phyloP scores from a whole-genome alignment of 139 green algal genomes.

The Bryopsis sp. region DNA sequence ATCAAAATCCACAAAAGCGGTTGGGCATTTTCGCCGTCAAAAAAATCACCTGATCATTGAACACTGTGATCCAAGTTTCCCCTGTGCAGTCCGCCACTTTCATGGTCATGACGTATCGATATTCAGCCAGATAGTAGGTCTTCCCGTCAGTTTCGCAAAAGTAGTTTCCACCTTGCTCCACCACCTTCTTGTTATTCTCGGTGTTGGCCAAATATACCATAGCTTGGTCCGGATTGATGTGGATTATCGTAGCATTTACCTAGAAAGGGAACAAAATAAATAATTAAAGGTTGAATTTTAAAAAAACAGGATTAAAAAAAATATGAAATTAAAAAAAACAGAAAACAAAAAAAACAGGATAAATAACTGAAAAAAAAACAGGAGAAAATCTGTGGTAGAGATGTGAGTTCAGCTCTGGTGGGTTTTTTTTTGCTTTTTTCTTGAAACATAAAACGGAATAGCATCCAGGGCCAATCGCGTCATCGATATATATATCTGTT shows the following conservation, averaged over 20 bases:
- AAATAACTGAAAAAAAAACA: not conserved
- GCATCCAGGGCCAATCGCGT: too few relatives aligned
- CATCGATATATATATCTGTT: too few relatives aligned
- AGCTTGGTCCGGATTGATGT: conserved; percentile 51
- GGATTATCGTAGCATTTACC: conserved; percentile 27
- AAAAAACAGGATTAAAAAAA: not conserved
- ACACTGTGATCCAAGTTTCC: conserved; percentile 41
- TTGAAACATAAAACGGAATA: too few relatives aligned
- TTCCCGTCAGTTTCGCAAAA: conserved; percentile 55
- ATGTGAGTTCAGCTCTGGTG: too few relatives aligned
- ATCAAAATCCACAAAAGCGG: too few relatives aligned
- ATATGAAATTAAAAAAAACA: too few relatives aligned
- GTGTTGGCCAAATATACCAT: conserved; percentile 79
- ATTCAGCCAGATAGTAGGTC: conserved; percentile 27
- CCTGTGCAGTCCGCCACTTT: conserved; percentile 39
- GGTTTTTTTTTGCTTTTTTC: too few relatives aligned
- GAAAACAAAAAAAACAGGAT: too few relatives aligned
- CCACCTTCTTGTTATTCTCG: conserved; percentile 77
- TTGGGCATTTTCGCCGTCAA: too few relatives aligned
- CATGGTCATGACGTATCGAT: conserved; percentile 57
- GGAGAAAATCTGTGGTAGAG: not conserved
- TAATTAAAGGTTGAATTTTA: not conserved
- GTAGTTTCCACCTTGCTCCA: conserved; percentile 45
- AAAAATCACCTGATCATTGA: conserved; percentile 63
- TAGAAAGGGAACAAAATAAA: conserved; percentile 21